Evolutionary conservation across 2,329 filamentous ascomycete genomes (phyloP).

Genomic region (Pseudogymnoascus verrucosus): DNA sequence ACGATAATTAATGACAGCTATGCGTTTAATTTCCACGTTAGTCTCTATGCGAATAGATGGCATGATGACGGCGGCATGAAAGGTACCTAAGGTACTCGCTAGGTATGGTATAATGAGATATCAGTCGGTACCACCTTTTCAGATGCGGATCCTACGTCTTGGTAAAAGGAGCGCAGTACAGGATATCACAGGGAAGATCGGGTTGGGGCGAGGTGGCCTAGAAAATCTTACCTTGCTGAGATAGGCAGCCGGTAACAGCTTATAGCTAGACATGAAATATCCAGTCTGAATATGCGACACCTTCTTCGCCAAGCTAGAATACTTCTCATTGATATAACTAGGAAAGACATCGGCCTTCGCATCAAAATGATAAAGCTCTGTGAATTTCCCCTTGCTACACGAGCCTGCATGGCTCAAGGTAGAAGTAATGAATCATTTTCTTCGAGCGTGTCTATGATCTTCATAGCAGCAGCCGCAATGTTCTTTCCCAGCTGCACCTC

Average conservation of each 20-base stretch:
- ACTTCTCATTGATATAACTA: conserved; percentile 34
- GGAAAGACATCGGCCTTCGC: conserved; percentile 42
- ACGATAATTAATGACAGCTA: no score
- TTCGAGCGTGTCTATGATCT: conserved; percentile 33
- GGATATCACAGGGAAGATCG: no score
- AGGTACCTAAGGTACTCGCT: no score
- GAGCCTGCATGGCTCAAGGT: conserved; percentile 41
- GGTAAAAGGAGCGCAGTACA: no score
- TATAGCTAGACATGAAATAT: conserved; percentile 35
- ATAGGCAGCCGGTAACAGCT: conserved; percentile 38
- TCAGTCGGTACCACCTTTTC: no score
- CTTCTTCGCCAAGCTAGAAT: conserved; percentile 39
- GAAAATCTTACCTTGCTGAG: conserved; percentile 34
- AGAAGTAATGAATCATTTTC: conserved; percentile 38
- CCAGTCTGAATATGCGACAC: conserved; percentile 43
- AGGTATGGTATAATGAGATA: no score
- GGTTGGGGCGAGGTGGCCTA: no score
- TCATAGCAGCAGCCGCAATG: conserved; percentile 45
- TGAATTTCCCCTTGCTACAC: conserved; percentile 38
- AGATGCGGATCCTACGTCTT: no score
- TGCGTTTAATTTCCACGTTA: no score
- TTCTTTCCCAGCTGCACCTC: conserved; percentile 47
- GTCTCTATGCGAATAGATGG: no score
- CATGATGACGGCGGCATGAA: no score
- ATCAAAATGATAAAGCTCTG: conserved; percentile 46